phyloP scores from a whole-genome alignment of 1,139 yeast genomes.

The Kodamaea ohmeri region DNA sequence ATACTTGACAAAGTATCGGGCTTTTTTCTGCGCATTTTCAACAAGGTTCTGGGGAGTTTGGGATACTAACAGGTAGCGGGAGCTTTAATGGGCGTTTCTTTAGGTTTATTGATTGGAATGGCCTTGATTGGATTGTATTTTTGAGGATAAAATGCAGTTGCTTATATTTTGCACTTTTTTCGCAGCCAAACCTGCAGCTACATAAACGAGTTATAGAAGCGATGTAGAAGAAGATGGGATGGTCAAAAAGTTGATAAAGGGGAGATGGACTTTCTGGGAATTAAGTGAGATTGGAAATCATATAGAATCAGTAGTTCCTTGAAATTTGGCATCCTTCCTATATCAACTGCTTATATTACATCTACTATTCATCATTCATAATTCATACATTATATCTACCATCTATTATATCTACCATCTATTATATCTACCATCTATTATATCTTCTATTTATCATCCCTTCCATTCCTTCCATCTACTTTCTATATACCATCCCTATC shows the following conservation, averaged over 20 bases:
- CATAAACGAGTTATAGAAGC: background rate
- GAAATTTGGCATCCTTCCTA: no score
- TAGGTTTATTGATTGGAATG: no score
- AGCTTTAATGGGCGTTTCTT: background rate
- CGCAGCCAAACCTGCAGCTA: no score
- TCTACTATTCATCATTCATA: background rate
- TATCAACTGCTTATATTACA: no score
- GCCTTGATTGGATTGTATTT: background rate
- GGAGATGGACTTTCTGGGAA: no score
- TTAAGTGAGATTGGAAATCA: no score
- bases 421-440: background rate
- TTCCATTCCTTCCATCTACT: background rate
- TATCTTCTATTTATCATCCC: background rate
- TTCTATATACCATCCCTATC: background rate
- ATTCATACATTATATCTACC: background rate
- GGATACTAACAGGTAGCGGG: conserved; percentile 7
- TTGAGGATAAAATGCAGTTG: background rate
- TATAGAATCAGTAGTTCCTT: no score
- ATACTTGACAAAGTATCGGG: conserved; percentile 10
- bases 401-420: background rate
- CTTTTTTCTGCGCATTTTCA: conserved; percentile 11
- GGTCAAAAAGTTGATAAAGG: background rate
- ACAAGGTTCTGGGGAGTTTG: conserved; percentile 1
- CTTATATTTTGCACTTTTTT: background rate
- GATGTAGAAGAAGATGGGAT: background rate